Evolutionary conservation across 768 basidiomycete species (phyloP).

Genomic region (Suillus lakei): DNA sequence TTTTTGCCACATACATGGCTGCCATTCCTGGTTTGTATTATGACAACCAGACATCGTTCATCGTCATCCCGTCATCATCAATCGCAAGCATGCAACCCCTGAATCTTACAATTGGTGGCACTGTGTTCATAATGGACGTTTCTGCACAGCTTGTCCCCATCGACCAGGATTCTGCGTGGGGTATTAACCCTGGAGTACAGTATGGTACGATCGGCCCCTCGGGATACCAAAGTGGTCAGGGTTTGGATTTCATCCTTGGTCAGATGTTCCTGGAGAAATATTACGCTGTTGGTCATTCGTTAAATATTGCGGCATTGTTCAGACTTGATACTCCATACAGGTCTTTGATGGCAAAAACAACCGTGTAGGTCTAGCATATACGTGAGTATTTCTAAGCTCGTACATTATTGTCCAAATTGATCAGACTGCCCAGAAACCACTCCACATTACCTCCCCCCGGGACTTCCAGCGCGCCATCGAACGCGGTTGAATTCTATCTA

Average conservation of each 20-base stretch:
- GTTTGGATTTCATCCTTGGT: slow-evolving; percentile 6
- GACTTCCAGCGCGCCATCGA: not conserved
- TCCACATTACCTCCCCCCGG: not conserved
- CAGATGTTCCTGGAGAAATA: slow-evolving; percentile 8
- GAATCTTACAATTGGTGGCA: slow-evolving; percentile 3
- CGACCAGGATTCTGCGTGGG: not conserved
- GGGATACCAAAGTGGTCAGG: not conserved
- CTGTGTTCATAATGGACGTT: slow-evolving; percentile 7
- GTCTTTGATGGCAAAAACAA: not conserved
- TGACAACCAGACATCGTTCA: not conserved
- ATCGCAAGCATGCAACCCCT: not conserved
- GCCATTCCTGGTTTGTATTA: slow-evolving; percentile 8
- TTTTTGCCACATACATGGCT: slow-evolving; percentile 10
- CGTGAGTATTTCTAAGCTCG: not conserved
- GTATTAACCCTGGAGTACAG: not conserved
- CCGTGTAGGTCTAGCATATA: not conserved
- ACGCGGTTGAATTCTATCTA: not conserved
- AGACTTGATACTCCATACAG: not conserved
- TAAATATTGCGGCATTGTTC: not conserved
- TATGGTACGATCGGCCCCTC: slow-evolving; percentile 5
- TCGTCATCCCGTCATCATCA: slow-evolving; percentile 9
- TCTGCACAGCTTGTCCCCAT: slow-evolving; percentile 7
- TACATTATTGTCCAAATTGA: not conserved
- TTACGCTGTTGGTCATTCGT: not conserved
- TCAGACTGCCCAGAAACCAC: not conserved